Conservation (phyloP, 495 filamentous ascomycete genomes). For the Penicillium alfredii region DNA sequence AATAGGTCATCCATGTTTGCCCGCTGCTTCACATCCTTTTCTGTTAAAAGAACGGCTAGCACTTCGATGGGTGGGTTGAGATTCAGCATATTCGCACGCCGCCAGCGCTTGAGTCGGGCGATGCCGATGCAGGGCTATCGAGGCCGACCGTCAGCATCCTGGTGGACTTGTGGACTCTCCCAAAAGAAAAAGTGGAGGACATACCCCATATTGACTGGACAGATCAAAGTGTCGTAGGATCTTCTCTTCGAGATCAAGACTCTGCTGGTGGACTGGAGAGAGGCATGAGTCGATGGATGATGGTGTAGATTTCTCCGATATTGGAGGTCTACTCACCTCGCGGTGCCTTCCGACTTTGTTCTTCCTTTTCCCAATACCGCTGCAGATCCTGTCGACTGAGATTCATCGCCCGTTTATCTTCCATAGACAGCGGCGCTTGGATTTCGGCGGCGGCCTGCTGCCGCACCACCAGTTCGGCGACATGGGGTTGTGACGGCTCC, state of each 20-base stretch:
- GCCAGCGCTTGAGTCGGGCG: conserved; percentile 75
- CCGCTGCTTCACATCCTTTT: conserved; percentile 50
- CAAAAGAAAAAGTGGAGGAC: conserved; percentile 26
- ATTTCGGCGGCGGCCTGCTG: conserved; percentile 36
- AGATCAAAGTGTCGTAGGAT: conserved; percentile 86
- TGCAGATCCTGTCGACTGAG: conserved; percentile 59
- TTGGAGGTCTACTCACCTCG: conserved; percentile 28
- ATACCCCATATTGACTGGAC: conserved; percentile 80
- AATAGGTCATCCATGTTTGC: conserved; percentile 81
- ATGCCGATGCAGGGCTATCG: conserved; percentile 84
- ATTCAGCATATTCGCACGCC: conserved; percentile 69
- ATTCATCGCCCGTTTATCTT: conserved; percentile 51
- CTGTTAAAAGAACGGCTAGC: conserved; percentile 73
- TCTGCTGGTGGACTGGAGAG: conserved; percentile 63
- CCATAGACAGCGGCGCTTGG: conserved; percentile 40
- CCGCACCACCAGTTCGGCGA: conserved; percentile 44
- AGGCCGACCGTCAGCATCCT: conserved; percentile 11
- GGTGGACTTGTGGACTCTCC: background rate
- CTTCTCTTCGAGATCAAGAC: conserved; percentile 68
- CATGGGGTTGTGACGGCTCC: conserved; percentile 32
- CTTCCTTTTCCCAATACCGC: conserved; percentile 65
- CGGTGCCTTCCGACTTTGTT: conserved; percentile 51
- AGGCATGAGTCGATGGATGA: conserved; percentile 11
- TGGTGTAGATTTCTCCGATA: background rate
- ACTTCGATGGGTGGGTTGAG: conserved; percentile 87